Percentiles rank a stretch among this genome's conserved stretches.
phyloP scores from a whole-genome alignment of 2,329 filamentous ascomycete species.

The Aspergillus tubingensis region DNA sequence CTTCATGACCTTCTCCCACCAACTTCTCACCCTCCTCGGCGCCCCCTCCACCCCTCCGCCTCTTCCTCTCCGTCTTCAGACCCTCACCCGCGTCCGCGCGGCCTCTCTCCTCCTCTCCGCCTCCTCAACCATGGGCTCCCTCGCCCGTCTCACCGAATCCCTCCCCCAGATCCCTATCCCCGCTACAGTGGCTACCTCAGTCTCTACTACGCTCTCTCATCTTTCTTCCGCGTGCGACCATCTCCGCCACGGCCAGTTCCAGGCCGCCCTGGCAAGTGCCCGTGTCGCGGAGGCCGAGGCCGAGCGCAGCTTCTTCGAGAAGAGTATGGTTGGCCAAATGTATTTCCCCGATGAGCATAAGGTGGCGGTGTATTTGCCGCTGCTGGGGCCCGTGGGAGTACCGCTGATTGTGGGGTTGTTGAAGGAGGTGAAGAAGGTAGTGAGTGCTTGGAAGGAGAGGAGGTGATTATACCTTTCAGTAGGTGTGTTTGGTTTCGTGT shows the following conservation, averaged over 20 bases:
- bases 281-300: conserved; percentile 84
- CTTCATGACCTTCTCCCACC: conserved; percentile 86
- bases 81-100: conserved; percentile 80
- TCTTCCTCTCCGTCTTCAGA: conserved; percentile 79
- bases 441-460: conserved; percentile 34
- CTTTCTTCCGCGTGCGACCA: conserved; percentile 74
- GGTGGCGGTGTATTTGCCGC: conserved; percentile 88
- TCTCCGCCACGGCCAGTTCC: conserved; percentile 62
- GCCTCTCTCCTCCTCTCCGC: conserved; percentile 84
- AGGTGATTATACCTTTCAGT: background rate
- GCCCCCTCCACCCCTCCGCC: conserved; percentile 76
- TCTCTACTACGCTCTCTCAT: conserved; percentile 75
- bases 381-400: conserved; percentile 87
- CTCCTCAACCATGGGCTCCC: conserved; percentile 88
- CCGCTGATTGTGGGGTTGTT: conserved; percentile 80
- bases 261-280: conserved; percentile 73
- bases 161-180: conserved; percentile 92
- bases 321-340: conserved; percentile 97
- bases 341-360: conserved; percentile 99
- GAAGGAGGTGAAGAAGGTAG: conserved; percentile 71
- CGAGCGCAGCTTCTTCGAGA: conserved; percentile 95
- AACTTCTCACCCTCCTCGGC: conserved; percentile 84
- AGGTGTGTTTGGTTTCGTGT: background rate
- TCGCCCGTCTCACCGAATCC: conserved; percentile 80
- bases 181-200: conserved; percentile 78